A percentile compares a stretch with the other conserved stretches of the same genome.
These are phyloP conservation scores for Elaeagnus macrophylla DNA, from an alignment of 306 rosid species.

Conservation along the genomic window DNA sequence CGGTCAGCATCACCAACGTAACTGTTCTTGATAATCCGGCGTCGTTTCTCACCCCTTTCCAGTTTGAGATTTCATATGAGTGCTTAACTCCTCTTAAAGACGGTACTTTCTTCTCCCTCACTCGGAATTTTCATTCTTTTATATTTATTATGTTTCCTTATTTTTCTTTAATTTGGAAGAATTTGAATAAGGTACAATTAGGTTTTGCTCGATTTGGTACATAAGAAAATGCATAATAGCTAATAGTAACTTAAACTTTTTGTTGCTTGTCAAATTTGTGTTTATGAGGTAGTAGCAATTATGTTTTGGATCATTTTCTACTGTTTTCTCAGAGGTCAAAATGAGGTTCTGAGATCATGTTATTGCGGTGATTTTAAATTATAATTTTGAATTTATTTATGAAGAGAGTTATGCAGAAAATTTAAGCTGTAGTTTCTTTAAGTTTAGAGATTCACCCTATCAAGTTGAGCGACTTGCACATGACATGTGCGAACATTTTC, in stretches of 20 bases:
- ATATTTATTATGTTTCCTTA: not conserved
- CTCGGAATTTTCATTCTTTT: conserved; percentile 26
- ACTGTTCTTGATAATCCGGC: conserved; percentile 56
- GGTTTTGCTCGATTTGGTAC: not conserved
- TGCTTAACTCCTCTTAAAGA: conserved; percentile 66
- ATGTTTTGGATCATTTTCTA: not conserved
- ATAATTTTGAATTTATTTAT: too few relatives aligned
- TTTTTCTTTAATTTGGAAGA: not conserved
- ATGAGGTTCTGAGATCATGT: not conserved
- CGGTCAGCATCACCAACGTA: too few relatives aligned
- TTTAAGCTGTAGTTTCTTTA: too few relatives aligned
- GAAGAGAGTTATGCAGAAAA: too few relatives aligned
- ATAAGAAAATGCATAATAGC: not conserved
- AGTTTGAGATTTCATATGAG: conserved; percentile 89
- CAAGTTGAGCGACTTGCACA: too few relatives aligned
- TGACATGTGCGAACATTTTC: too few relatives aligned
- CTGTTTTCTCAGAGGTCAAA: too few relatives aligned
- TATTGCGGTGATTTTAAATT: too few relatives aligned
- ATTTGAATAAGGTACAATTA: not conserved
- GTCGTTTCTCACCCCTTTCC: conserved; percentile 52
- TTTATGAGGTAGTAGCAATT: too few relatives aligned
- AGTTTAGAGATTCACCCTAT: too few relatives aligned
- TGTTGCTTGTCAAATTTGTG: not conserved
- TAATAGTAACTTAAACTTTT: not conserved
- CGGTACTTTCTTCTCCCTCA: conserved; percentile 27